phyloP scores from a whole-genome alignment of 2,329 filamentous ascomycete genomes.

The Fusarium sp. region DNA sequence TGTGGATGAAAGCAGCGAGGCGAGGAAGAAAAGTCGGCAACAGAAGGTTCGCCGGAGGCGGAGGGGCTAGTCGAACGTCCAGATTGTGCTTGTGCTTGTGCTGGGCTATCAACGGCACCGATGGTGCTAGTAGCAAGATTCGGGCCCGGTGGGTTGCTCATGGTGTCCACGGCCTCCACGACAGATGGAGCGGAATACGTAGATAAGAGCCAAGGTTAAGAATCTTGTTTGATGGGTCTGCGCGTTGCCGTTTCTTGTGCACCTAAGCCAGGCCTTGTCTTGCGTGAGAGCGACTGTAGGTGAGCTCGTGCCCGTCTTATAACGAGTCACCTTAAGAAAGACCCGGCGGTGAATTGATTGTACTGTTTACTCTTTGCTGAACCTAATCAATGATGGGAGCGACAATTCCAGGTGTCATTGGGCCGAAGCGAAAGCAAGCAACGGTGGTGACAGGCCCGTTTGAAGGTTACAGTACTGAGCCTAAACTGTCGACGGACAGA shows the following conservation, averaged over 20 bases:
- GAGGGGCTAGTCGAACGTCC: constrained; percentile 45
- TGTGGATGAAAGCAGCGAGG: constrained; percentile 38
- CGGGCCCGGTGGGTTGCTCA: constrained; percentile 44
- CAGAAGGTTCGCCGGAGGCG: constrained; percentile 48
- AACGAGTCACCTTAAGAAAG: background rate
- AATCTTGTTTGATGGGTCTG: constrained; percentile 27
- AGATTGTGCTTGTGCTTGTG: constrained; percentile 22
- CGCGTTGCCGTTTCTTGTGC: constrained; percentile 24
- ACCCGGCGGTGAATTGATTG: constrained; percentile 18
- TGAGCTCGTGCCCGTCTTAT: background rate
- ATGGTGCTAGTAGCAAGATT: constrained; percentile 45
- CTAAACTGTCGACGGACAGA: constrained; percentile 19
- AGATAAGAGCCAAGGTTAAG: constrained; percentile 24
- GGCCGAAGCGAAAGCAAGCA: constrained; percentile 19
- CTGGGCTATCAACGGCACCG: constrained; percentile 43
- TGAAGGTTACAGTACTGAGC: constrained; percentile 15
- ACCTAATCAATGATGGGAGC: background rate
- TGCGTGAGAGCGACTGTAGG: constrained; percentile 7
- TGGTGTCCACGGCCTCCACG: constrained; percentile 43
- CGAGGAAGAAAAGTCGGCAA: constrained; percentile 47
- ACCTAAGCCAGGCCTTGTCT: constrained; percentile 9
- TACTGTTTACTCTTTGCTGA: constrained; percentile 16
- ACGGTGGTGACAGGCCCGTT: constrained; percentile 23
- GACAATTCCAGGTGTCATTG: constrained; percentile 6
- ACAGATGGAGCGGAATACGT: constrained; percentile 5